Evolutionary conservation across 495 filamentous ascomycete genomes (phyloP).

Genomic region (Lophiotrema nucula): DNA sequence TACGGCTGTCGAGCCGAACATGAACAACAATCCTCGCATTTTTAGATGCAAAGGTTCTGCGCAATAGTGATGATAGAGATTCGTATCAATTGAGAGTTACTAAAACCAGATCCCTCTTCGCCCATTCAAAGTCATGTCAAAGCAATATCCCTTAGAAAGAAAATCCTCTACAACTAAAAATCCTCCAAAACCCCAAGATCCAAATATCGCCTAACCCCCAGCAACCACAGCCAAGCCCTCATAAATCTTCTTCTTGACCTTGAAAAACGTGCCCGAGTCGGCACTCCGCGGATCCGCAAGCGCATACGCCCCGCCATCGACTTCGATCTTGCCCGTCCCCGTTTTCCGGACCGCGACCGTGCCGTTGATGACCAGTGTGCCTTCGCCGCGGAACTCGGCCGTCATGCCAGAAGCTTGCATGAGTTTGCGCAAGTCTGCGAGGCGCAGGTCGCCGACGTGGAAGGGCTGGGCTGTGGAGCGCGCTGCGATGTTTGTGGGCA

Average conservation of each 20-base stretch:
- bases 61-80: no score
- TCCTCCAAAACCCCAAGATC: no score
- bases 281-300: slow-evolving; percentile 23
- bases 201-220: slow-evolving; percentile 10
- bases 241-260: slow-evolving; percentile 79
- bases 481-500: slow-evolving; percentile 74
- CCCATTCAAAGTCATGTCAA: no score
- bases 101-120: no score
- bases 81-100: no score
- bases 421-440: slow-evolving; percentile 82
- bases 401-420: slow-evolving; percentile 80
- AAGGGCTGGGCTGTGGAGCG: slow-evolving; percentile 80
- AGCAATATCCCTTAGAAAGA: no score
- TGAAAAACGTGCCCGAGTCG: slow-evolving; percentile 53
- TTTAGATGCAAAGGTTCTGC: no score
- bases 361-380: slow-evolving; percentile 84
- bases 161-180: no score
- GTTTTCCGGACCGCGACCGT: slow-evolving; percentile 85
- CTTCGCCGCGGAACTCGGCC: slow-evolving; percentile 92
- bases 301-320: slow-evolving; percentile 62
- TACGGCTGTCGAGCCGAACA: no score
- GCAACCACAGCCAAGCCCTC: slow-evolving; percentile 61
- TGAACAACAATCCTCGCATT: no score
- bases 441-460: slow-evolving; percentile 88
- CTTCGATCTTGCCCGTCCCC: slow-evolving; percentile 80